These are phyloP conservation scores for Aureobasidium sp. DNA, from an alignment of 2,329 filamentous ascomycete genomes.

Conservation along the genomic window DNA sequence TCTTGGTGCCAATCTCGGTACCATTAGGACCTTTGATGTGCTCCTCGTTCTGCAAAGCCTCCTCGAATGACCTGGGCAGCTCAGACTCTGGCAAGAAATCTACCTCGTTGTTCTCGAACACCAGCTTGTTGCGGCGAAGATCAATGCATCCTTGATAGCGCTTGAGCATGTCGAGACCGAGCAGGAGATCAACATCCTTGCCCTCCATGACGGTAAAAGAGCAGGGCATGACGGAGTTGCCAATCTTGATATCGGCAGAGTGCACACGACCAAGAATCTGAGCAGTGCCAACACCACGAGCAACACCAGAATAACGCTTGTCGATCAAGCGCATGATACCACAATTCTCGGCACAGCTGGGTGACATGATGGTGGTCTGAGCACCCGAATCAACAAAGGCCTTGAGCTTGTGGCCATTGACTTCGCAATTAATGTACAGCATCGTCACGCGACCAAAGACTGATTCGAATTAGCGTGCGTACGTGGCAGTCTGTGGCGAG, in stretches of 20 bases:
- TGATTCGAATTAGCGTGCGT: constrained; percentile 33
- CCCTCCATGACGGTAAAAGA: constrained; percentile 99
- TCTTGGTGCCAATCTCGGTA: constrained; percentile 77
- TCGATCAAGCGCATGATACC: constrained; percentile 96
- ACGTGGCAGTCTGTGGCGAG: neutral
- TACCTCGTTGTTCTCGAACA: constrained; percentile 83
- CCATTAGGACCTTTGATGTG: constrained; percentile 78
- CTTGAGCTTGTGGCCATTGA: constrained; percentile 88
- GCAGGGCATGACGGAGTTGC: constrained; percentile 77
- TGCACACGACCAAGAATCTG: constrained; percentile 93
- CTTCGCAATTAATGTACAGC: constrained; percentile 91
- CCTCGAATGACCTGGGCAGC: constrained; percentile 76
- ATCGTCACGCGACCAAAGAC: constrained; percentile 93
- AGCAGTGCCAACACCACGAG: constrained; percentile 88
- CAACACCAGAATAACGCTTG: constrained; percentile 82
- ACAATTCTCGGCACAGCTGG: constrained; percentile 80
- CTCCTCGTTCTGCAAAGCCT: constrained; percentile 61
- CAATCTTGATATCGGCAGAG: constrained; percentile 90
- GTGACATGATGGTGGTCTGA: constrained; percentile 98
- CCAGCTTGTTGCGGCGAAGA: constrained; percentile 71
- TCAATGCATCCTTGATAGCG: constrained; percentile 92
- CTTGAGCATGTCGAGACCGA: constrained; percentile 95
- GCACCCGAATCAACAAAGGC: constrained; percentile 96
- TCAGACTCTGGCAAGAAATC: constrained; percentile 88
- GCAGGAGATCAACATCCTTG: constrained; percentile 85